phyloP scores from a whole-genome alignment of 129 eudicot genomes.

The Tanacetum coccineum region DNA sequence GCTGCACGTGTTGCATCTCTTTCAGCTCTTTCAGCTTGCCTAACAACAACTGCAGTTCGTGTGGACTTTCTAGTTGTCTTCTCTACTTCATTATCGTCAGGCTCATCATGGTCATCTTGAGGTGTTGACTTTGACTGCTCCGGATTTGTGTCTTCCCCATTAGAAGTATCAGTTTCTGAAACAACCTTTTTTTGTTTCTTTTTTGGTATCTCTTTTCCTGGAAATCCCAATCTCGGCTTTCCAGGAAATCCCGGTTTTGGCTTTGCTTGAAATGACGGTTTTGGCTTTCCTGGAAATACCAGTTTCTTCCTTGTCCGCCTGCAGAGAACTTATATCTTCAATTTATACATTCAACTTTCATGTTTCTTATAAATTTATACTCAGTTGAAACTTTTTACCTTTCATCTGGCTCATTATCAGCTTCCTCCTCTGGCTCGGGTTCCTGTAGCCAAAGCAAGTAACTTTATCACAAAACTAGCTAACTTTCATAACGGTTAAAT shows the following conservation, averaged over 20 bases:
- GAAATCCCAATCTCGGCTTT: slow-evolving; percentile 55
- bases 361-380: background rate
- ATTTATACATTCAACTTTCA: background rate
- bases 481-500: background rate
- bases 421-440: slow-evolving; percentile 79
- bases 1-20: slow-evolving; percentile 89
- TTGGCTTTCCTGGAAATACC: slow-evolving; percentile 55
- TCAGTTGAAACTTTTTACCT: slow-evolving; percentile 32
- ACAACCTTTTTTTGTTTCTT: slow-evolving; percentile 56
- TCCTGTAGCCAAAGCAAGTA: slow-evolving; percentile 45
- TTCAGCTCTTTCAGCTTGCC: slow-evolving; percentile 95
- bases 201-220: slow-evolving; percentile 66
- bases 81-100: slow-evolving; percentile 73
- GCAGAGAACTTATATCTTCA: slow-evolving; percentile 20
- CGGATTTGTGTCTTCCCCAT: slow-evolving; percentile 43
- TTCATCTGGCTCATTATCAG: slow-evolving; percentile 81
- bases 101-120: slow-evolving; percentile 44
- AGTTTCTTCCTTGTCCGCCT: slow-evolving; percentile 65
- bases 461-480: background rate
- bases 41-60: slow-evolving; percentile 70
- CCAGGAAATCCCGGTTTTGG: slow-evolving; percentile 49
- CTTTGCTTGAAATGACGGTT: slow-evolving; percentile 51
- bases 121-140: slow-evolving; percentile 65
- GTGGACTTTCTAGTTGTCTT: slow-evolving; percentile 74
- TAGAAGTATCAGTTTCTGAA: slow-evolving; percentile 45